Evolutionary conservation across 2,329 filamentous ascomycete species (phyloP), one percentile per base, ranked within the genome.

Genomic region (Aspergillus proliferans): DNA sequence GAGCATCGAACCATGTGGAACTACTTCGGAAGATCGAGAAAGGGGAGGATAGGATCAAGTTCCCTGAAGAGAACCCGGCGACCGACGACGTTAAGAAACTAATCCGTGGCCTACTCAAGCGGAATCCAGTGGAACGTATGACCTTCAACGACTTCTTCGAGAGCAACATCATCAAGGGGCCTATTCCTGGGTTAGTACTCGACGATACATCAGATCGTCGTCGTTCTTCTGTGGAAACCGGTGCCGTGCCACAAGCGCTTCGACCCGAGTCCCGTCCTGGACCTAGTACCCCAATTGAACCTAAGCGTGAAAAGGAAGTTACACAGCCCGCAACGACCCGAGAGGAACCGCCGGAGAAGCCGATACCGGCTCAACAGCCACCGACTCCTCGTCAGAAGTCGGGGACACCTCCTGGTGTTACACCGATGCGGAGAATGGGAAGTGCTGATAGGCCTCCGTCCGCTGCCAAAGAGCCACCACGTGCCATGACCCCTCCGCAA

Each of bases 1-100:
- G 89, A 56, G 93, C 93, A 28, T 83, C 83, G 48, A 97, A 98
- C 64, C 93, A 98, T 63, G 91, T 98, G 38, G 93, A 98, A 66
- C 75, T 98, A 33, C 78, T 97, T 40, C 83, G 88, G 52, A 93
- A 87, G 73, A 98, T 98, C 56, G 92, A 97, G 67, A 85, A 85
- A 52, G 84, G 86, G 15, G 86, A 94, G 54, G 92, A 97, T 65
- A 77, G 82, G 53, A 94, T 97, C 69, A 83, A 80, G 55, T 97
- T 97, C 58, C 83, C 86, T 0, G 81, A 82, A 58, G 87, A 90
- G 45, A 80, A 82, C 28, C 75, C 80, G 44, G 81, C 88, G 51
- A 92, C 83, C 56, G 71, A 84, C 43, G 85, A 87, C 8, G 82
- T 96, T 72, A 95, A 95, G 68, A 76, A 79, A 19, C 74, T 96